Evolutionary conservation across 139 green algal species (phyloP).

Genomic region (Tetradesmus obliquus): DNA sequence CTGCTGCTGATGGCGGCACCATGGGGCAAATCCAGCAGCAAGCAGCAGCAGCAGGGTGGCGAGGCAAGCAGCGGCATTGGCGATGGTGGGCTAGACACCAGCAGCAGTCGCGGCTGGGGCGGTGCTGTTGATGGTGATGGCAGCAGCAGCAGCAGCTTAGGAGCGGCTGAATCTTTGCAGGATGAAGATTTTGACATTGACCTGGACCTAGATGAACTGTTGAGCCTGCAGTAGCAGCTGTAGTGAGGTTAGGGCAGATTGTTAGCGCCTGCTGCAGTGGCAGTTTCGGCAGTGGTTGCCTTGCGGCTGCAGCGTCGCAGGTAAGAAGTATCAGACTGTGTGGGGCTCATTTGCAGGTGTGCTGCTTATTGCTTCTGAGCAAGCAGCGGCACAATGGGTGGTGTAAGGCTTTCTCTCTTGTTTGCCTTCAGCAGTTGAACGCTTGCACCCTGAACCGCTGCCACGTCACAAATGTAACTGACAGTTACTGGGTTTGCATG

Average conservation of each 20-base stretch:
- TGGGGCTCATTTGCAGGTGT: too few species aligned
- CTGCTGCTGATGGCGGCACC: background rate
- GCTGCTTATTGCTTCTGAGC: too few species aligned
- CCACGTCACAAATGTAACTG: background rate
- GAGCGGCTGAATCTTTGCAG: background rate
- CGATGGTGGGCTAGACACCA: background rate
- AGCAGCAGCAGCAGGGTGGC: slow-evolving; percentile 9
- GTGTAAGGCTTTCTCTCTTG: too few species aligned
- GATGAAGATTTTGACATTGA: background rate
- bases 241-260: background rate
- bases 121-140: background rate
- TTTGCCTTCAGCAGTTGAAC: too few species aligned
- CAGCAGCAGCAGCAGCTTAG: background rate
- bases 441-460: background rate
- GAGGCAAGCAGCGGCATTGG: background rate
- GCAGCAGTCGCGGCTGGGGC: background rate
- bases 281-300: too few species aligned
- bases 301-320: too few species aligned
- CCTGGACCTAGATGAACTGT: background rate
- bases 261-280: background rate
- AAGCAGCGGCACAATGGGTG: too few species aligned
- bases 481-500: too few species aligned
- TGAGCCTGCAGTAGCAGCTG: background rate
- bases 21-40: background rate
- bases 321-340: too few species aligned